Base-by-base conservation (phyloP, 2,329 filamentous ascomycete genomes). In the Hawksworthiomyces lignivorus region DNA sequence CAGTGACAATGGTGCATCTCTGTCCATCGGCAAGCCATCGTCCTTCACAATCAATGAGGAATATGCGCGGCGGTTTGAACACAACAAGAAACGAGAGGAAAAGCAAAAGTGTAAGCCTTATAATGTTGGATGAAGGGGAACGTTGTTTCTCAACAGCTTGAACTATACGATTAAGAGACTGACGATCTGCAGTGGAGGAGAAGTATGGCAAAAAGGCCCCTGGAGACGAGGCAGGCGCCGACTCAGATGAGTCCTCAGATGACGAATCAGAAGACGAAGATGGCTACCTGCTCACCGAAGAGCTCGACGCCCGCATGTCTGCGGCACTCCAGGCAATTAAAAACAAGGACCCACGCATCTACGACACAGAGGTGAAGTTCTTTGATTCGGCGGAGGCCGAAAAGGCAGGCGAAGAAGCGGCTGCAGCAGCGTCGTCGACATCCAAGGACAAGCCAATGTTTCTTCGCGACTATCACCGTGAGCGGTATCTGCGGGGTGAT, bases 41-140 rank as follows among this genome's bases (percentile, higher is more conserved):
- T 31, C 46, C 22, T 75, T 97, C 60, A 88, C 84, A 59, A 82
- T 98, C 63, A 97, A 98, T 62, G 72, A 88, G 59, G 87, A 94
- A 39, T 98, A 82, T 61, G 92, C 92, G 32, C 79, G 77, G 52
- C 75, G 87, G 30, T 97, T 95, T 54, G 92, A 98, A 62, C 76
- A 97, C 66, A 98, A 98, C 67, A 96, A 97, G 69, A 95, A 95
- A 68, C 78, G 90, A 44, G 89, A 94, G 58, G 92, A 98, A 60
- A 68, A 80, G 49, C 82, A 88, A 14, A 73, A 76, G 56, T 62
- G 82, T 84, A 56, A 54, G 77, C 12, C 12, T 12, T 26, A 8
- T 12, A n/a, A n/a, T n/a, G n/a, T n/a, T n/a, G n/a, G n/a, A n/a
- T n/a, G n/a, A n/a, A n/a, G n/a, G n/a, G n/a, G n/a, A n/a, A n/a